phyloP scores from a whole-genome alignment of 1,139 yeast species.

The Trichomonascaceae sp. region DNA sequence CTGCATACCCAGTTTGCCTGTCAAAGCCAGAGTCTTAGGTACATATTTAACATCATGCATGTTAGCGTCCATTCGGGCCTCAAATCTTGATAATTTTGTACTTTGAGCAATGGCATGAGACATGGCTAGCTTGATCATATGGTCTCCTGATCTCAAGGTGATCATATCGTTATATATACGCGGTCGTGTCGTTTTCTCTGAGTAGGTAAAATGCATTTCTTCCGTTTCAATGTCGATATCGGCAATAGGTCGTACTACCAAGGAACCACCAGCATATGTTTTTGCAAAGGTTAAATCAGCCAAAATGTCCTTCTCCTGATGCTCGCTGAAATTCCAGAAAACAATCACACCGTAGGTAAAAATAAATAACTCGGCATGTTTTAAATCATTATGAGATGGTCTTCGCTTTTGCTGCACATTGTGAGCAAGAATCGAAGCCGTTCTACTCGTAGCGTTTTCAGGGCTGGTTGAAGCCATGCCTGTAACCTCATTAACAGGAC shows the following conservation, averaged over 20 bases:
- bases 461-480: conserved; percentile 1
- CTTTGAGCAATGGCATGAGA: conserved; percentile 75
- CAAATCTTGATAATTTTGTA: conserved; percentile 84
- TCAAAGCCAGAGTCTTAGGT: conserved; percentile 83
- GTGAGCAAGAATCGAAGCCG: not conserved
- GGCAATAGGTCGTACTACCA: conserved; percentile 68
- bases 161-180: conserved; percentile 92
- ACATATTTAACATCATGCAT: conserved; percentile 78
- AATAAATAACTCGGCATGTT: conserved; percentile 87
- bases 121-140: conserved; percentile 72
- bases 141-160: conserved; percentile 85
- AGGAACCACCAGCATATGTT: conserved; percentile 20
- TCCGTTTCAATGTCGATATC: conserved; percentile 94
- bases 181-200: conserved; percentile 73
- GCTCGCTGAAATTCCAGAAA: conserved; percentile 92
- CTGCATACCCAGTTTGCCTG: conserved; percentile 76
- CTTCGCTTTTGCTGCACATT: conserved; percentile 22
- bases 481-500: conserved; percentile 8
- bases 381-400: conserved; percentile 41
- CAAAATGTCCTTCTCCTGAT: conserved; percentile 84
- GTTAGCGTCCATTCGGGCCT: conserved; percentile 80
- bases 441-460: not conserved
- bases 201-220: conserved; percentile 89
- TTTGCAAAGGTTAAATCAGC: conserved; percentile 85
- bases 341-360: conserved; percentile 92